A percentile compares a stretch with the other conserved stretches of the same genome.
These are phyloP conservation scores for Lactarius sp. DNA, from an alignment of 768 basidiomycete species.

Conservation along the genomic window DNA sequence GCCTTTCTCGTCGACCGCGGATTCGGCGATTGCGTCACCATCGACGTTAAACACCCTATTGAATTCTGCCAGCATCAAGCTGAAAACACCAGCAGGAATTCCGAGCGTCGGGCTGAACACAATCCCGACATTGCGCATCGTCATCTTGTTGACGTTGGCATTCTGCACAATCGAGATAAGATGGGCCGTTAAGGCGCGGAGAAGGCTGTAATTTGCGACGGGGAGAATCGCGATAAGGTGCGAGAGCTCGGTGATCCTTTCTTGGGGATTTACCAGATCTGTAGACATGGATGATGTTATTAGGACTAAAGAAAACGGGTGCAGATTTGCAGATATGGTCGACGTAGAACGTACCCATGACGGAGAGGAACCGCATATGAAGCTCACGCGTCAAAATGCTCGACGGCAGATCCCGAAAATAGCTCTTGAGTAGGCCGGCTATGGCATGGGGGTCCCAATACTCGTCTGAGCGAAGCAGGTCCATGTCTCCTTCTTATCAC, in stretches of 20 bases:
- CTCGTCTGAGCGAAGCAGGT: conserved; percentile 82
- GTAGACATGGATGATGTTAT: conserved; percentile 17
- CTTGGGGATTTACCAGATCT: conserved; percentile 89
- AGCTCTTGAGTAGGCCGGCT: conserved; percentile 89
- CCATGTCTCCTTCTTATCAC: conserved; percentile 86
- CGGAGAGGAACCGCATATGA: conserved; percentile 84
- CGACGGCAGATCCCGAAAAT: conserved; percentile 87
- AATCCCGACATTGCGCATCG: conserved; percentile 96
- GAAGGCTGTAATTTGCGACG: conserved; percentile 86
- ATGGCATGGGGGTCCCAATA: conserved; percentile 98
- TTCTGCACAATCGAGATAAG: conserved; percentile 94
- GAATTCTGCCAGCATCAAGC: conserved; percentile 90
- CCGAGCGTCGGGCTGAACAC: conserved; percentile 97
- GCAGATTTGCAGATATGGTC: conserved; percentile 9
- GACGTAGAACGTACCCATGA: conserved; percentile 69
- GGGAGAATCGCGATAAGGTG: conserved; percentile 84
- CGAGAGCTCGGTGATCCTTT: conserved; percentile 83
- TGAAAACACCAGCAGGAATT: conserved; percentile 97
- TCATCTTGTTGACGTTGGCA: conserved; percentile 92
- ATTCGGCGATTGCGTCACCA: conserved; percentile 30
- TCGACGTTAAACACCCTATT: conserved; percentile 89
- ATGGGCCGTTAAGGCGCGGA: conserved; percentile 92
- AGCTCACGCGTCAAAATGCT: conserved; percentile 91
- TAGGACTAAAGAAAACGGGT: conserved; percentile 9
- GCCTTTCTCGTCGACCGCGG: conserved; percentile 17